Evolutionary conservation across 2,329 filamentous ascomycete genomes (phyloP).

Genomic region (Pyricularia sp.): DNA sequence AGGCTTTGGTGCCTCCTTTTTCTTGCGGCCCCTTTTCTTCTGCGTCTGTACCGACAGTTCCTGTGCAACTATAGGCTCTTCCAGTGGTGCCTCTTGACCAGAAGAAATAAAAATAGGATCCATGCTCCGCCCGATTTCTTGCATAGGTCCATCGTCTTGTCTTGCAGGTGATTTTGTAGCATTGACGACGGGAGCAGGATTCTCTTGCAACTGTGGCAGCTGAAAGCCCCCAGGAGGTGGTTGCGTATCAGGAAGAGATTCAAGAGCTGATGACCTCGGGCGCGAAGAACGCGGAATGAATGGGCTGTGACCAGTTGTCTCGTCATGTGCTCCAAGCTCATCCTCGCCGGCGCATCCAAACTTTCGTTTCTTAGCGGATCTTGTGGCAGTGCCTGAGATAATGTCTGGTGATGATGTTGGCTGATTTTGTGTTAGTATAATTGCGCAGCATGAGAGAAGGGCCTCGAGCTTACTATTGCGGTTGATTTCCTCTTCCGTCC

Average conservation of each 20-base stretch:
- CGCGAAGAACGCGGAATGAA: constrained; percentile 9
- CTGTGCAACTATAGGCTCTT: not conserved
- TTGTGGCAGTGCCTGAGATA: constrained; percentile 4
- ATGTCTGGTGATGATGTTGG: constrained; percentile 16
- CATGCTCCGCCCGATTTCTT: not conserved
- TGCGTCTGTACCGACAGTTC: constrained; percentile 8
- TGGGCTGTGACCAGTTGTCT: not conserved
- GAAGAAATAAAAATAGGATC: constrained; percentile 5
- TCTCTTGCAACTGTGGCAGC: not conserved
- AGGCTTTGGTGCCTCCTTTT: constrained; percentile 9
- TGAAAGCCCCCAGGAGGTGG: not conserved
- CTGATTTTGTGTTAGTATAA: not conserved
- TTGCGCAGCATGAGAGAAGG: not conserved
- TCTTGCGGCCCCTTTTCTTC: constrained; percentile 18
- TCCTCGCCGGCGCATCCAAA: not conserved
- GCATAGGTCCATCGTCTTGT: not conserved
- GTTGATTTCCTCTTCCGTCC: constrained; percentile 2
- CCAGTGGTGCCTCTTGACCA: not conserved
- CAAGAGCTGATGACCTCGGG: constrained; percentile 4
- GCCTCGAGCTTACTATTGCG: not conserved
- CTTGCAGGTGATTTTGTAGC: not conserved
- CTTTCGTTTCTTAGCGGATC: not conserved
- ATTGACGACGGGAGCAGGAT: not conserved
- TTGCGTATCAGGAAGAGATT: not conserved
- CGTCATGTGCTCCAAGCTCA: constrained; percentile 9